These are phyloP conservation scores for Suillus sp. DNA, from an alignment of 768 basidiomycete genomes.

Conservation along the genomic window DNA sequence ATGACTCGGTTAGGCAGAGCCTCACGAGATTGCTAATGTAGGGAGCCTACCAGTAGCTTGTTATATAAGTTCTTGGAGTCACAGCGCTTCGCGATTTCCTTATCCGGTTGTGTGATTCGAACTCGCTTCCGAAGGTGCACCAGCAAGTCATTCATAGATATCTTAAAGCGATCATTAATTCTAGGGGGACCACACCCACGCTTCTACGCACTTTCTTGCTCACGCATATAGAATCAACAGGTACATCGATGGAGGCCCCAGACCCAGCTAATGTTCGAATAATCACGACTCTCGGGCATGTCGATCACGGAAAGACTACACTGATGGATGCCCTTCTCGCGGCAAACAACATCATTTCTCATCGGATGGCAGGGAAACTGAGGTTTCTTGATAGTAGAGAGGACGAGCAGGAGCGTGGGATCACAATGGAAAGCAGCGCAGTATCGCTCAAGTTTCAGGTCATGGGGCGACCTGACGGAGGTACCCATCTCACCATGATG, in stretches of 20 bases:
- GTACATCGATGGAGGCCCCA: constrained; percentile 19
- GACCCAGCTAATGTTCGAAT: constrained; percentile 61
- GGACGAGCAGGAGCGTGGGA: constrained; percentile 96
- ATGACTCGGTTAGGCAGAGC: constrained; percentile 55
- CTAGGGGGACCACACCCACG: background rate
- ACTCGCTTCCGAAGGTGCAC: constrained; percentile 9
- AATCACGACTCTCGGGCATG: constrained; percentile 86
- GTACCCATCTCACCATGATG: constrained; percentile 43
- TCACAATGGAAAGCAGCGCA: constrained; percentile 98
- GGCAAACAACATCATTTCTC: constrained; percentile 96
- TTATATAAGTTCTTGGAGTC: background rate
- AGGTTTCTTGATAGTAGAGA: constrained; percentile 94
- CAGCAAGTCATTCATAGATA: background rate
- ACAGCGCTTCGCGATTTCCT: background rate
- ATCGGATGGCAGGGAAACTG: constrained; percentile 93
- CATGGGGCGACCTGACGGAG: constrained; percentile 57
- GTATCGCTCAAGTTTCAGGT: constrained; percentile 89
- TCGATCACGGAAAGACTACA: constrained; percentile 96
- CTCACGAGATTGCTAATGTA: constrained; percentile 37
- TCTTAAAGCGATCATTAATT: background rate
- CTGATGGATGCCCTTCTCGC: constrained; percentile 94
- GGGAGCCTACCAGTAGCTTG: background rate
- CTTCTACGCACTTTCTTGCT: background rate
- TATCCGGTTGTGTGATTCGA: background rate
- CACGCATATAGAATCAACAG: constrained; percentile 1